Conservation (phyloP, 106 monocot species). For the Alisma plantagoaquatica region DNA sequence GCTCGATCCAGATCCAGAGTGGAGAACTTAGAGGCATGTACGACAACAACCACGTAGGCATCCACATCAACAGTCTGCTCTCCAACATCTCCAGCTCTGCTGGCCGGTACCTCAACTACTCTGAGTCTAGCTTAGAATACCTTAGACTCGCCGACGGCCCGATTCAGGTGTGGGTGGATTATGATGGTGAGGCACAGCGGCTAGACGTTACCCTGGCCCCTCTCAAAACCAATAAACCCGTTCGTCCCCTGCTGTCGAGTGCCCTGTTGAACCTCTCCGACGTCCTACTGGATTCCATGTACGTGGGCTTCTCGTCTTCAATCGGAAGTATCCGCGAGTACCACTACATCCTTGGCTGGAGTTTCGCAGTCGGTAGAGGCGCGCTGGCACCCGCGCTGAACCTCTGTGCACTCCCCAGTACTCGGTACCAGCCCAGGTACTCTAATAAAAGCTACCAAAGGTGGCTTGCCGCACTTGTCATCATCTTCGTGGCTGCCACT, state of each 20-base stretch:
- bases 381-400: too few species aligned
- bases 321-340: neutral
- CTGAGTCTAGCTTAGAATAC: neutral
- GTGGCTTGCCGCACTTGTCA: too few species aligned
- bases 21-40: constrained; percentile 4
- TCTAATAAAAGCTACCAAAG: too few species aligned
- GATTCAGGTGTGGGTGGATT: too few species aligned
- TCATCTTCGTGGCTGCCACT: too few species aligned
- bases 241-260: neutral
- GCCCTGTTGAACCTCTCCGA: too few species aligned
- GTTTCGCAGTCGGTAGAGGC: neutral
- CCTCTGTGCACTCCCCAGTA: too few species aligned
- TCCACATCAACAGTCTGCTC: constrained; percentile 4
- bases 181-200: too few species aligned
- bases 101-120: neutral
- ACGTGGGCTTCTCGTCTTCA: neutral
- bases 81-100: neutral
- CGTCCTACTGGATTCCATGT: too few species aligned
- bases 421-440: too few species aligned
- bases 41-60: constrained; percentile 2
- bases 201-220: too few species aligned
- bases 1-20: too few species aligned
- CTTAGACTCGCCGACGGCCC: neutral
- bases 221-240: neutral
- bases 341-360: neutral